Conservation (phyloP, 768 basidiomycete species). For the Podaxis rugospora region DNA sequence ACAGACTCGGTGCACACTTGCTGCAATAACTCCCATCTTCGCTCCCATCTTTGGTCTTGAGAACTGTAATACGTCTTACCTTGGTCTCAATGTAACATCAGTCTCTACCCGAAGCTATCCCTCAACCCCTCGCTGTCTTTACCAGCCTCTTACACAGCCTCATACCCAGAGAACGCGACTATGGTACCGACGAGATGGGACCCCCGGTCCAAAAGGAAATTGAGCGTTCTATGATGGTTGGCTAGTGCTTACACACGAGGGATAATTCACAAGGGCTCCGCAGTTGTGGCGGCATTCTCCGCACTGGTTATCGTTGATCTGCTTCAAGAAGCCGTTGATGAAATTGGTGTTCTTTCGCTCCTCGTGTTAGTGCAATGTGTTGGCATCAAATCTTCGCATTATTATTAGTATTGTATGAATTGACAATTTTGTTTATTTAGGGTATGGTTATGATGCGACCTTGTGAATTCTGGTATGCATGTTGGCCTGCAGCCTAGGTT, state of each 20-base stretch:
- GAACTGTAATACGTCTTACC: constrained; percentile 21
- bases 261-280: constrained; percentile 10
- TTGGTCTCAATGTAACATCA: background rate
- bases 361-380: constrained; percentile 27
- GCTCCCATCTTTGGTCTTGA: constrained; percentile 13
- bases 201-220: constrained; percentile 27
- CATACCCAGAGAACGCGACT: constrained; percentile 11
- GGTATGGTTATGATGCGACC: too few species aligned
- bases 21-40: background rate
- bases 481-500: background rate
- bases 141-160: constrained; percentile 19
- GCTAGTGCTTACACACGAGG: background rate
- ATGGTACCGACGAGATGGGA: constrained; percentile 30
- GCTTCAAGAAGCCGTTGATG: constrained; percentile 22
- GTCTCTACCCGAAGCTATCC: constrained; percentile 10
- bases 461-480: too few species aligned
- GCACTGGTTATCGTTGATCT: background rate
- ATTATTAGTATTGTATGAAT: too few species aligned
- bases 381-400: constrained; percentile 19
- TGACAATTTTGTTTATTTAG: too few species aligned
- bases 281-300: background rate
- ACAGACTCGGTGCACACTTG: background rate
- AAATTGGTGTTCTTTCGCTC: constrained; percentile 25
- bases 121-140: constrained; percentile 16
- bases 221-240: constrained; percentile 26